Conservation (phyloP, 805 yeast genomes). For the Wickerhamiella vanderwaltii region DNA sequence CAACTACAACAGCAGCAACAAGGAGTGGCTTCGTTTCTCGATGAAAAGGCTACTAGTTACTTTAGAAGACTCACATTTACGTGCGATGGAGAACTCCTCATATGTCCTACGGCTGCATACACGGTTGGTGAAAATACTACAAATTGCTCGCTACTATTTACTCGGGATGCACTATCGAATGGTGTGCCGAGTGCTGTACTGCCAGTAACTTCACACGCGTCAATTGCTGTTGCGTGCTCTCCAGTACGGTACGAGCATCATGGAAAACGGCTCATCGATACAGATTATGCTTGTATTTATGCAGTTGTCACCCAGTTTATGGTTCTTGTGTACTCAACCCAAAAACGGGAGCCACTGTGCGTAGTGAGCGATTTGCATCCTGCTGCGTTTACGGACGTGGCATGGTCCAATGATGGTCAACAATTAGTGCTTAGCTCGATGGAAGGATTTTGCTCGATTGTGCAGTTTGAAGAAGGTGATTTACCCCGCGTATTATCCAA, state of each 20-base stretch:
- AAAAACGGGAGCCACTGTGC: constrained; percentile 54
- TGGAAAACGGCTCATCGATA: constrained; percentile 4
- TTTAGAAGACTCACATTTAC: constrained; percentile 78
- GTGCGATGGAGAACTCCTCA: constrained; percentile 73
- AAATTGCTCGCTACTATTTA: constrained; percentile 60
- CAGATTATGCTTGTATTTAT: constrained; percentile 58
- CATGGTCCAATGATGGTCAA: constrained; percentile 73
- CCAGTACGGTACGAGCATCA: constrained; percentile 4
- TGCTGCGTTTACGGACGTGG: constrained; percentile 73
- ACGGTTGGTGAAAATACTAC: constrained; percentile 24
- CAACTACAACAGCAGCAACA: background rate
- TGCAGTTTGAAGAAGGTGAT: constrained; percentile 40
- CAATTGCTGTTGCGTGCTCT: constrained; percentile 47
- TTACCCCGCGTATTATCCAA: constrained; percentile 23
- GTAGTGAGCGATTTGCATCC: constrained; percentile 72
- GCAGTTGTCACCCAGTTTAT: constrained; percentile 91
- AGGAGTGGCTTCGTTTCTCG: constrained; percentile 32
- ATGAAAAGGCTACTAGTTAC: constrained; percentile 81
- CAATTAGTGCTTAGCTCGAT: constrained; percentile 66
- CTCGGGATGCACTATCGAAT: constrained; percentile 52
- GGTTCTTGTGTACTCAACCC: constrained; percentile 72
- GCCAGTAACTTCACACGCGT: constrained; percentile 51
- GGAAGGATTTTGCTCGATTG: constrained; percentile 79
- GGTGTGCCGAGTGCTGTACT: constrained; percentile 61
- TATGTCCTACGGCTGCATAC: constrained; percentile 67